Evolutionary conservation across 768 basidiomycete genomes (phyloP).

Genomic region (Suillus subluteus): DNA sequence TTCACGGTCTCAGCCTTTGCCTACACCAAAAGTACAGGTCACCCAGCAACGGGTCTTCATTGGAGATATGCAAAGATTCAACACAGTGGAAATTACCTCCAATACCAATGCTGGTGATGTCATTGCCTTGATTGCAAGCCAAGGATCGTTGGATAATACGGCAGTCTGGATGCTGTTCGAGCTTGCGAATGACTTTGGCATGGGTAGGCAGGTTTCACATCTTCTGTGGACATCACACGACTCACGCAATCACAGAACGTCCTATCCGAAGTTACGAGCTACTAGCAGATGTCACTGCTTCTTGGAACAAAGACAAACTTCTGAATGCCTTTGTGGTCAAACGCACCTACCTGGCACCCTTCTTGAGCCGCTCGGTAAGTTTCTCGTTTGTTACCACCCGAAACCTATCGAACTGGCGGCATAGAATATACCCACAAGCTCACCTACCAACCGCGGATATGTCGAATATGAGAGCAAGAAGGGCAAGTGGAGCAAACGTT

Average conservation of each 20-base stretch:
- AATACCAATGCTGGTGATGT: slow-evolving; percentile 76
- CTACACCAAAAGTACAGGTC: slow-evolving; percentile 31
- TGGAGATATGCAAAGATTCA: slow-evolving; percentile 74
- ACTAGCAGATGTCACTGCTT: slow-evolving; percentile 75
- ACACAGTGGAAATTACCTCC: slow-evolving; percentile 70
- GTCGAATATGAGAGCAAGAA: slow-evolving; percentile 90
- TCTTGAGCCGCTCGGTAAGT: slow-evolving; percentile 64
- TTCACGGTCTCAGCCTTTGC: slow-evolving; percentile 25
- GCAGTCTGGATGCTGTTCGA: slow-evolving; percentile 91
- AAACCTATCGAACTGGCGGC: slow-evolving; percentile 49
- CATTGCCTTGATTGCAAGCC: slow-evolving; percentile 61
- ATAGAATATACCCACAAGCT: slow-evolving; percentile 51
- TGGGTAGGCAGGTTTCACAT: slow-evolving; percentile 63
- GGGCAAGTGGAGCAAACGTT: slow-evolving; percentile 95
- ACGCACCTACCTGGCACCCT: slow-evolving; percentile 63
- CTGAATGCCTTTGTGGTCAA: slow-evolving; percentile 83
- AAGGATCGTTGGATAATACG: slow-evolving; percentile 67
- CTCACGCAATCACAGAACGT: slow-evolving; percentile 61
- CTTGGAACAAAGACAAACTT: slow-evolving; percentile 86
- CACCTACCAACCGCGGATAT: slow-evolving; percentile 55
- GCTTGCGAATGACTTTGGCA: slow-evolving; percentile 87
- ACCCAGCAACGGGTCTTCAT: slow-evolving; percentile 78
- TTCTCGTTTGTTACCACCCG: slow-evolving; percentile 16
- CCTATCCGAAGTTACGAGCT: slow-evolving; percentile 88
- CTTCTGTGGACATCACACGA: slow-evolving; percentile 11